These are phyloP conservation scores for Inonotus obliquus DNA, from an alignment of 1,284 basidiomycete genomes.

Conservation along the genomic window DNA sequence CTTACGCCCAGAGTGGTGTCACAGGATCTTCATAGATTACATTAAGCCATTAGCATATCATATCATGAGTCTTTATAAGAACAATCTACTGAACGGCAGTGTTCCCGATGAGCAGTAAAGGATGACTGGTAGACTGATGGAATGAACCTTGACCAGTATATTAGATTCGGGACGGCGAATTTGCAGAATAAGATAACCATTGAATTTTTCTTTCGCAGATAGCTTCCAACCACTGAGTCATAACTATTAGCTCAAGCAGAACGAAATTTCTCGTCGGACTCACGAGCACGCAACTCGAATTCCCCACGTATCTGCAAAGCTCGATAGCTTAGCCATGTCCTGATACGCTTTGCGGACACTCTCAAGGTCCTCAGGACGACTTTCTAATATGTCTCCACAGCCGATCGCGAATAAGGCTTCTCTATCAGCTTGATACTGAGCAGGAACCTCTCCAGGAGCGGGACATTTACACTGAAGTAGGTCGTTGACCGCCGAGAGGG, in stretches of 20 bases:
- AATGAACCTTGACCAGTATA: slow-evolving; percentile 8
- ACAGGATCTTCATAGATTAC: background rate
- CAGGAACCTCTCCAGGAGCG: slow-evolving; percentile 7
- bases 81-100: slow-evolving; percentile 15
- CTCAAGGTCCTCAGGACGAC: background rate
- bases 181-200: background rate
- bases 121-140: slow-evolving; percentile 20
- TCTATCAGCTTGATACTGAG: slow-evolving; percentile 17
- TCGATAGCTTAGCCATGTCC: slow-evolving; percentile 2
- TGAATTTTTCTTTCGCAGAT: slow-evolving; percentile 13
- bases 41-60: background rate
- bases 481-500: background rate
- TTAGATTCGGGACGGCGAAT: background rate
- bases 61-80: background rate
- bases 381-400: slow-evolving; percentile 6
- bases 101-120: slow-evolving; percentile 23
- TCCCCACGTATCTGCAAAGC: slow-evolving; percentile 3
- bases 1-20: slow-evolving; percentile 5
- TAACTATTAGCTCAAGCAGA: background rate
- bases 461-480: slow-evolving; percentile 5
- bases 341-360: background rate
- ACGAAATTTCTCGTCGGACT: background rate
- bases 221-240: slow-evolving; percentile 14
- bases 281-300: slow-evolving; percentile 1
- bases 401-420: slow-evolving; percentile 2